Evolutionary conservation across 2,329 filamentous ascomycete genomes (phyloP), one percentile per base, ranked within the genome.

Genomic region (Botrytis pseudocinerea): DNA sequence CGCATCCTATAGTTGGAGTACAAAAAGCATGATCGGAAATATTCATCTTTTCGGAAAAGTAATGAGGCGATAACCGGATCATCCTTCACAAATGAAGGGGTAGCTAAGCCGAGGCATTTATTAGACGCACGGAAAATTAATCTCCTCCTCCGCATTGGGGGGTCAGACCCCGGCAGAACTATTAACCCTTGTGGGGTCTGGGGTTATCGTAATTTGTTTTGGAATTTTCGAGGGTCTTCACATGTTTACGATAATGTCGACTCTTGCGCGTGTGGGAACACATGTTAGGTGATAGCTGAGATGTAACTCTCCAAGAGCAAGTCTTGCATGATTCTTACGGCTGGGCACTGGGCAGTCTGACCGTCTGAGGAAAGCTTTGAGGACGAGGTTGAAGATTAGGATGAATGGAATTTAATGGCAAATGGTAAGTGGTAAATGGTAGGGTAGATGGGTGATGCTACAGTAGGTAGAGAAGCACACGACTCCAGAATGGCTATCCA

Each of bases 11-110:
- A 42, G 20, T 57, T 48, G 65, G 48, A 57, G 18, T 22, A 8
- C 16, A 6, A 57, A 68, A 68, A 57, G 48, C 65, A 68, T 68
- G 65, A 68, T 42, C 65, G 65, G 65, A 57, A n/a, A 57, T 3
- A 4, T 14, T 12, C 12, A 14, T 42, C 20, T 40, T 68, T 28
- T 68, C 46, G 64, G 64, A 68, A 54, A 20, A 68, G 25, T 12
- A 9, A 40, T 7, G 8, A n/a, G 32, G 64, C 64, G 64, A 51
- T 40, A 40, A 66, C 40, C 64, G 64, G 64, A 68, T 54, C 35
- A 18, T 18, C n/a, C 14, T 68, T 28, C 54, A 28, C 18, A 14
- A n/a, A 68, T 57, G 48, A 57, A 57, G 48, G 64, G 64, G 64
- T 42, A n/a, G 20, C 32, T 44, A 32, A 57, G 65, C 65, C 65